phyloP scores from a whole-genome alignment of 192 early-diverging fungal genomes.

The Tieghemiomyces parasiticus region DNA sequence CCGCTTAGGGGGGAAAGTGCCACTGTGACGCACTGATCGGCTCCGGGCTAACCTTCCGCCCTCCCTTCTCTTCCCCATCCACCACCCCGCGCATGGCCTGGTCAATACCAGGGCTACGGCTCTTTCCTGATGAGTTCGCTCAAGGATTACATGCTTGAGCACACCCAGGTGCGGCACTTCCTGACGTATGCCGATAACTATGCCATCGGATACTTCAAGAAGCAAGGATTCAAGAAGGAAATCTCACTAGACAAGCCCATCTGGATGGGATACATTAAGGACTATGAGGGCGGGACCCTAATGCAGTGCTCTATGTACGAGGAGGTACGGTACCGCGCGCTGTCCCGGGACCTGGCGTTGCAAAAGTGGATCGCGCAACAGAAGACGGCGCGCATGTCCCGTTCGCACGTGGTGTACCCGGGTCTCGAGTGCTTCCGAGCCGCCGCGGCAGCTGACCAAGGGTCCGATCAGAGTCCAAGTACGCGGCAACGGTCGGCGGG shows the following conservation, averaged over 20 bases:
- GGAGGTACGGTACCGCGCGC: conserved; percentile 73
- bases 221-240: conserved; percentile 97
- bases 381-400: conserved; percentile 61
- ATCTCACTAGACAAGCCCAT: conserved; percentile 82
- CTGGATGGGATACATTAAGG: conserved; percentile 99
- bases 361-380: conserved; percentile 74
- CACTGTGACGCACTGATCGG: no score
- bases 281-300: conserved; percentile 96
- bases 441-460: conserved; percentile 4
- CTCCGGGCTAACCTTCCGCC: no score
- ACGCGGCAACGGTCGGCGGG: no score
- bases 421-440: conserved; percentile 61
- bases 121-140: conserved; percentile 87
- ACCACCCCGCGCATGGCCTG: no score
- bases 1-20: background rate
- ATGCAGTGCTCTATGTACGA: conserved; percentile 94
- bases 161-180: conserved; percentile 67
- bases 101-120: conserved; percentile 95
- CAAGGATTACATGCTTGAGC: conserved; percentile 77
- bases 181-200: conserved; percentile 98
- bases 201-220: conserved; percentile 97
- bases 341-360: conserved; percentile 47
- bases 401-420: conserved; percentile 61
- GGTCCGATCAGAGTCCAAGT: background rate
- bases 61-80: no score